These are phyloP conservation scores for Cyclotella baltica DNA, from an alignment of 108 stramenopile species.

Conservation along the genomic window DNA sequence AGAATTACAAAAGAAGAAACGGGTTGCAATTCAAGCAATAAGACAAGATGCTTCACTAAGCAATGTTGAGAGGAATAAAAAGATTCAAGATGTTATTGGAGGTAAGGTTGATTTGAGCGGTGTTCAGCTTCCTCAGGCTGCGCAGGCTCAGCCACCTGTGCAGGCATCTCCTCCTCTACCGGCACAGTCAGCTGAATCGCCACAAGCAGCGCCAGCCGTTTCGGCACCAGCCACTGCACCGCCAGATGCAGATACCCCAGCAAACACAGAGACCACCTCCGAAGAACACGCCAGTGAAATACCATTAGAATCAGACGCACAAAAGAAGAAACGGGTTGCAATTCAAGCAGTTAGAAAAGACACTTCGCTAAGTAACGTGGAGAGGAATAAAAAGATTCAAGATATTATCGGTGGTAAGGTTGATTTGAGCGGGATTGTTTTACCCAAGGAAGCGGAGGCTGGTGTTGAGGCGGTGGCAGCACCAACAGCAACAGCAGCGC, in stretches of 20 bases:
- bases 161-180: not conserved
- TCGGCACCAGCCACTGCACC: not conserved
- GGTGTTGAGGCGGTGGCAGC: too few relatives aligned
- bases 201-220: not conserved
- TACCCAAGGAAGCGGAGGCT: not conserved
- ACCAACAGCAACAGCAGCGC: not conserved
- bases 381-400: not conserved
- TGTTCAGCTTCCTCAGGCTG: not conserved
- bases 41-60: constrained; percentile 22
- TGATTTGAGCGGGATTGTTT: not conserved
- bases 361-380: not conserved
- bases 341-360: constrained; percentile 22
- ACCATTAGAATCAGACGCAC: constrained; percentile 10
- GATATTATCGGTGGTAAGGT: not conserved
- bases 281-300: constrained; percentile 17
- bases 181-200: not conserved
- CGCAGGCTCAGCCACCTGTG: not conserved
- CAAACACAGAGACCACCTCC: too few relatives aligned
- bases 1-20: constrained; percentile 9
- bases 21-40: constrained; percentile 16
- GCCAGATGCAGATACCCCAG: not conserved
- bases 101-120: not conserved
- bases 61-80: constrained; percentile 6
- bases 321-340: constrained; percentile 14
- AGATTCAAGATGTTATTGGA: constrained; percentile 1